A percentile compares a stretch with the other conserved stretches of the same genome.
Evolutionary conservation across 495 filamentous ascomycete genomes (phyloP).

Genomic region (Penicillium salamii): DNA sequence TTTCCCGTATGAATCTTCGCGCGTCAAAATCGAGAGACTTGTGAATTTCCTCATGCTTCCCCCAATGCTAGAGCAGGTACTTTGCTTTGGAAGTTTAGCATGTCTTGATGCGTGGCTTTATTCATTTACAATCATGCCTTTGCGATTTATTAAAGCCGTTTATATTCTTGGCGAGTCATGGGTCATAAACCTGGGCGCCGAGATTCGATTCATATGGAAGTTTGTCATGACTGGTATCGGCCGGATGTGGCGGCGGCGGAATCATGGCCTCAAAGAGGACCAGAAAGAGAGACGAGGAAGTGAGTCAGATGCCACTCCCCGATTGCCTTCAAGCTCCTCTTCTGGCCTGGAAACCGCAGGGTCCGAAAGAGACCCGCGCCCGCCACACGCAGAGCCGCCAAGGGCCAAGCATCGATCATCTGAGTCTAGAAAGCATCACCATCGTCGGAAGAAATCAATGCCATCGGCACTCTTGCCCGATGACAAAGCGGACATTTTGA

Average conservation of each 20-base stretch:
- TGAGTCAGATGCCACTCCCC: conserved; percentile 25
- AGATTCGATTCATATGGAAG: conserved; percentile 61
- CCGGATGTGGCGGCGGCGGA: conserved; percentile 68
- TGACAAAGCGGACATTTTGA: conserved; percentile 93
- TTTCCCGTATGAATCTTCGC: conserved; percentile 91
- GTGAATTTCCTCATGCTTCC: conserved; percentile 84
- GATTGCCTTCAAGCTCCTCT: conserved; percentile 14
- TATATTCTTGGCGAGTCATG: conserved; percentile 74
- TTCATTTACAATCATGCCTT: conserved; percentile 89
- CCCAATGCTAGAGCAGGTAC: conserved; percentile 74
- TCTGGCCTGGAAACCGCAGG: conserved; percentile 1
- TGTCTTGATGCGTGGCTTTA: conserved; percentile 98
- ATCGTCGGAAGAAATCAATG: conserved; percentile 75
- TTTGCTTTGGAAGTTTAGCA: conserved; percentile 83
- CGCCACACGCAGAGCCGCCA: conserved; percentile 18
- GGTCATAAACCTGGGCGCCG: conserved; percentile 59
- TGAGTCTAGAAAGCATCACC: conserved; percentile 45
- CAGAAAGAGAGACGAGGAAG: conserved; percentile 15
- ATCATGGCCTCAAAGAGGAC: conserved; percentile 26
- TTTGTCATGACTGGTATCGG: conserved; percentile 76
- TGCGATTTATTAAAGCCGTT: conserved; percentile 83
- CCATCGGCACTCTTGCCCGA: conserved; percentile 80
- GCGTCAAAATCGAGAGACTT: conserved; percentile 91
- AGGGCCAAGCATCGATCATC: conserved; percentile 31
- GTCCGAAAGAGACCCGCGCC: conserved; percentile 22